Base-by-base conservation (phyloP, 2,329 filamentous ascomycete species). In the Elsinoe australis region DNA sequence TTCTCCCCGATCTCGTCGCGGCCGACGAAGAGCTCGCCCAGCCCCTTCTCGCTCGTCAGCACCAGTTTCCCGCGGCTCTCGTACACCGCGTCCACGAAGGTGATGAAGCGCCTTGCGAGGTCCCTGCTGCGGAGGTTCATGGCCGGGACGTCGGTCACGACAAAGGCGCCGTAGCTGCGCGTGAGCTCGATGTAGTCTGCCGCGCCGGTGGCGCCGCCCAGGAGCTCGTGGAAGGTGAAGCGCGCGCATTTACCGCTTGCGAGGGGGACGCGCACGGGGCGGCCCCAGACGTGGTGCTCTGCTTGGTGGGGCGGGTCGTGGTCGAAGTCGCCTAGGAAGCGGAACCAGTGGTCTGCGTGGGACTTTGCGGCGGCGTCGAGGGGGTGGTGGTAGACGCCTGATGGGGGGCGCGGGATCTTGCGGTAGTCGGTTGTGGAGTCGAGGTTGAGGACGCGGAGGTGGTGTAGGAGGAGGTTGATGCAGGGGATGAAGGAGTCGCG, bases 361-460 rank as follows among this genome's bases (percentile, higher is more conserved):
- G 79, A 79, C 8, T 76, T 66, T 3, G 92, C 89, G 45, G 84
- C 81, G 6, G 74, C 73, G 64, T 90, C 88, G 2, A 96, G 79
- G 0, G 87, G 85, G 51, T 87, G 82, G 70, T 96, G 87, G 67
- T 96, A 98, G 14, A 98, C 92, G 29, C 87, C 90, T 0, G 87
- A 94, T 0, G 89, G 84, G 2, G 92, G 92, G 0, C 92, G 80
- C 1, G 90, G 87, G 49, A 98, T 94, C 67, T 95, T 96, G 60
- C 92, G 87, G 71, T 98, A 98, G 67, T 98, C 92, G 29, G 89
- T 98, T 3, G 83, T 82, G 2, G 88, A 95, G 70, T 98, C 86
- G 51, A 98, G 81, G 67, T 95, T 95, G 58, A 98, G 85, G 39
- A 96, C 87, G 47, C 85, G 82, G 6, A 98, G 77, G 2, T 83